Evolutionary conservation across 139 green algal genomes (phyloP).

Genomic region (Volvox africanus): DNA sequence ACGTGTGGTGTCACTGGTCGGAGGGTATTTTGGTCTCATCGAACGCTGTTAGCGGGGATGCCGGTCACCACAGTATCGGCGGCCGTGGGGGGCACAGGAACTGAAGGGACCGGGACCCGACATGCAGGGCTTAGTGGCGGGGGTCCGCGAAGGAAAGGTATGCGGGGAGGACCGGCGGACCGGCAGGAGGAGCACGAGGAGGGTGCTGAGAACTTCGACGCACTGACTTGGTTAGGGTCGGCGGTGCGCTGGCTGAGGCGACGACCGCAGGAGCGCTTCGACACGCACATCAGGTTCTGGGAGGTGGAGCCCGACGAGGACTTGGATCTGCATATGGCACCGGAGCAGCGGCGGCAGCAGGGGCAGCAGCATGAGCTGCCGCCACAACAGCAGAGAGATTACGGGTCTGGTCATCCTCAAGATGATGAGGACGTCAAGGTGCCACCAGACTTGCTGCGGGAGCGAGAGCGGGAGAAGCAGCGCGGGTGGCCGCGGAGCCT

Average conservation of each 20-base stretch:
- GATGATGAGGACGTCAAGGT: background rate
- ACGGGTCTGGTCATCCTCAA: background rate
- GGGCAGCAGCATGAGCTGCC: background rate
- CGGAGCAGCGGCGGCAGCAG: background rate
- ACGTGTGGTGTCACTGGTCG: slow-evolving; percentile 39
- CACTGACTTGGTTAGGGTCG: background rate
- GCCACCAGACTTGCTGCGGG: too few relatives aligned
- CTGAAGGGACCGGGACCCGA: background rate
- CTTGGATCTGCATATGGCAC: background rate
- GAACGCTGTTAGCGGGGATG: slow-evolving; percentile 35
- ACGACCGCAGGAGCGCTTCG: background rate
- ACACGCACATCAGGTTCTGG: slow-evolving; percentile 62
- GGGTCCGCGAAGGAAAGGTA: too few relatives aligned
- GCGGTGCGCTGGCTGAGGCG: background rate
- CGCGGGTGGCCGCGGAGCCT: background rate
- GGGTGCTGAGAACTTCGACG: background rate
- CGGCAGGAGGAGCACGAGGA: background rate
- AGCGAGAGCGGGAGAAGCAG: too few relatives aligned
- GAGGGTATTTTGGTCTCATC: slow-evolving; percentile 30
- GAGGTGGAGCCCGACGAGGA: slow-evolving; percentile 46
- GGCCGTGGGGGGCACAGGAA: background rate
- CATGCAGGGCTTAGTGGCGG: background rate
- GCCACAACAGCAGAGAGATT: background rate
- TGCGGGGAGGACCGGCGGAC: too few relatives aligned
- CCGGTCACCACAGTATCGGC: background rate